phyloP scores from a whole-genome alignment of 352 stramenopile genomes.

The Thraustochytrium striatum region DNA sequence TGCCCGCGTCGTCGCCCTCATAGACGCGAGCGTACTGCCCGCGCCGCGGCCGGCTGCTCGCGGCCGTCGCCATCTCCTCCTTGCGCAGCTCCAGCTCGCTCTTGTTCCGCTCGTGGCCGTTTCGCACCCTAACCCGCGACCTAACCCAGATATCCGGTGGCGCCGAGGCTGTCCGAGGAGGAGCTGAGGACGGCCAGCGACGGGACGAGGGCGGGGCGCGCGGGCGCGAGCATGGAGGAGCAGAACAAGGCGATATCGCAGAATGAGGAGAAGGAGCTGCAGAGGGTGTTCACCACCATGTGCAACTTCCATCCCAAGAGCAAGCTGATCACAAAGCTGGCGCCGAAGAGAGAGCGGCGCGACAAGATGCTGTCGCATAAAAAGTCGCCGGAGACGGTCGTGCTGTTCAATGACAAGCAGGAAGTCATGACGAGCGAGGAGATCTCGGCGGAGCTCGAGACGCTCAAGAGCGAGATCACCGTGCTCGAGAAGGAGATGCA shows the following conservation, averaged over 20 bases:
- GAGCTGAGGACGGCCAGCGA: too few relatives aligned
- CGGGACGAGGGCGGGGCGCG: not conserved
- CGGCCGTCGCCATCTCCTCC: too few relatives aligned
- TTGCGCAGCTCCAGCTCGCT: too few relatives aligned
- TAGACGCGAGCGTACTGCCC: too few relatives aligned
- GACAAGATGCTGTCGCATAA: conserved; percentile 52
- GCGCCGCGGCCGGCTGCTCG: too few relatives aligned
- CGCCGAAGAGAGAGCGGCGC: conserved; percentile 52
- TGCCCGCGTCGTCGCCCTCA: not conserved
- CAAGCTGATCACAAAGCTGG: conserved; percentile 57
- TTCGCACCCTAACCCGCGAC: too few relatives aligned
- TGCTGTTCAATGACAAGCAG: conserved; percentile 70
- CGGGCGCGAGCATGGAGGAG: not conserved
- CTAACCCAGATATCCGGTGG: too few relatives aligned
- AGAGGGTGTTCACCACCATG: conserved; percentile 86
- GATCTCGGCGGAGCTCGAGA: conserved; percentile 60
- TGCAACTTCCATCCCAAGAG: conserved; percentile 82
- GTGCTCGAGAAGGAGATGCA: conserved; percentile 64
- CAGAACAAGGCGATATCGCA: conserved; percentile 74
- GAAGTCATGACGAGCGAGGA: conserved; percentile 69
- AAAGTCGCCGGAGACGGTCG: conserved; percentile 54
- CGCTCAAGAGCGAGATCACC: conserved; percentile 56
- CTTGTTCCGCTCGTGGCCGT: too few relatives aligned
- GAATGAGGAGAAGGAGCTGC: conserved; percentile 88
- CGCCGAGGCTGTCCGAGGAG: too few relatives aligned